Evolutionary conservation across 257 asterid species (phyloP).

Genomic region (Datura wrightii): DNA sequence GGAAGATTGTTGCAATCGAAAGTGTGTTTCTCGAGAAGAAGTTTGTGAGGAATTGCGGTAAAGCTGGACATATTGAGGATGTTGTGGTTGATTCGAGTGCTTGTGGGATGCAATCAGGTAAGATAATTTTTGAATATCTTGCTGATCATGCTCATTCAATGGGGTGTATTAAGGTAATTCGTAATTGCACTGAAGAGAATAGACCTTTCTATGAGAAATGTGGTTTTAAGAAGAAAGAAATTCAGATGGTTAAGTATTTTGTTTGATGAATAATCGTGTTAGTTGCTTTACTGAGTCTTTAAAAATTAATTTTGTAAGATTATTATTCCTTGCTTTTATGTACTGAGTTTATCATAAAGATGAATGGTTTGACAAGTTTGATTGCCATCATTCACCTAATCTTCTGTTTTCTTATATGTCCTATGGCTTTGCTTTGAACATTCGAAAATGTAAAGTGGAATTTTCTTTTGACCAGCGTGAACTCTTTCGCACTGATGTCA

Average conservation of each 20-base stretch:
- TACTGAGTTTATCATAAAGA: background rate
- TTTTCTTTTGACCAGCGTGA: background rate
- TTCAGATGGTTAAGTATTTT: conserved; percentile 83
- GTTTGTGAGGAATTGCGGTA: conserved; percentile 74
- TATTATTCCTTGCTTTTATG: background rate
- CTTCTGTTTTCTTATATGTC: background rate
- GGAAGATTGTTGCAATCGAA: conserved; percentile 76
- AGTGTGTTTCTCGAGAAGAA: conserved; percentile 77
- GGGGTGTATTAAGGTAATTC: conserved; percentile 91
- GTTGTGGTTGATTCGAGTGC: conserved; percentile 80
- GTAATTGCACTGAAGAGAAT: conserved; percentile 73
- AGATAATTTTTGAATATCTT: conserved; percentile 65
- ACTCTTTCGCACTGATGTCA: background rate
- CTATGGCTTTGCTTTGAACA: background rate
- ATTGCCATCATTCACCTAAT: background rate
- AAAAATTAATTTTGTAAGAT: background rate
- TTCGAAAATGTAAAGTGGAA: background rate
- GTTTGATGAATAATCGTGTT: conserved; percentile 37
- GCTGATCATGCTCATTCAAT: conserved; percentile 64
- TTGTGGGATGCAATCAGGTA: conserved; percentile 79
- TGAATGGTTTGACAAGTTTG: background rate
- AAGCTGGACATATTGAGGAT: conserved; percentile 88
- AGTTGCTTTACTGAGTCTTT: background rate
- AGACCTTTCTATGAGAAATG: conserved; percentile 77
- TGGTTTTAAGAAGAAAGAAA: conserved; percentile 73